Base-by-base conservation (phyloP, 768 basidiomycete species). In the Auriscalpium vulgare region DNA sequence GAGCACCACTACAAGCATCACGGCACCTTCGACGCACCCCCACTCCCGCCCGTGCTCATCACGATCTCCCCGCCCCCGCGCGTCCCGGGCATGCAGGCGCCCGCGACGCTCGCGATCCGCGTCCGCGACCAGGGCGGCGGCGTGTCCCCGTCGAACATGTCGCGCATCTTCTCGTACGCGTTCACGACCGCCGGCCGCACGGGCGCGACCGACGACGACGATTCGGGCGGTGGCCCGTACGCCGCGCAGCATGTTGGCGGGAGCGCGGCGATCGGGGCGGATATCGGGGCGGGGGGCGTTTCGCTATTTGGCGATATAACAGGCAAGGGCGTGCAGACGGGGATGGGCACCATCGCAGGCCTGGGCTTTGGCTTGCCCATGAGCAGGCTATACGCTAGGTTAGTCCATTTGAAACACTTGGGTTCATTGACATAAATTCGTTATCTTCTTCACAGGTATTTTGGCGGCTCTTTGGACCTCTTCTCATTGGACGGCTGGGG, bases 121-220 rank as follows among this genome's bases (percentile, higher is more conserved):
- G 76, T 95, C 17, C 80, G 92, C 35, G 92, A 95, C 64, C 84
- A 91, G 63, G 92, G 92, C 4, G 92, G 92, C 10, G 92, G 92
- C 8, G 84, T 95, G 36, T 78, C 84, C 0, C 84, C 84, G 2
- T 72, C 78, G 10, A 81, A 93, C 67, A 81, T 93, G 77, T 73
- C 78, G 17, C 80, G 82, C 47, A 88, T 95, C 55, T 95, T 95
- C 70, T 91, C 91, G 16, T 95, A 95, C 68, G 90, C 90, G 7
- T 95, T 93, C 67, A 93, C 91, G 5, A 93, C 92, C 5, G 91
- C 90, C 3, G 85, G 83, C 7, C 72, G 78, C 45, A 72, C 69
- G 38, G 73, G 72, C 10, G 36, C 21, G 54, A 61, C 5, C 73
- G 61, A 67, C 19, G 73, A 76, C 46, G 66, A 68, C 9, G 76